These are phyloP conservation scores for Penicillium brevicompactum DNA, from an alignment of 2,329 filamentous ascomycete species.

Conservation along the genomic window DNA sequence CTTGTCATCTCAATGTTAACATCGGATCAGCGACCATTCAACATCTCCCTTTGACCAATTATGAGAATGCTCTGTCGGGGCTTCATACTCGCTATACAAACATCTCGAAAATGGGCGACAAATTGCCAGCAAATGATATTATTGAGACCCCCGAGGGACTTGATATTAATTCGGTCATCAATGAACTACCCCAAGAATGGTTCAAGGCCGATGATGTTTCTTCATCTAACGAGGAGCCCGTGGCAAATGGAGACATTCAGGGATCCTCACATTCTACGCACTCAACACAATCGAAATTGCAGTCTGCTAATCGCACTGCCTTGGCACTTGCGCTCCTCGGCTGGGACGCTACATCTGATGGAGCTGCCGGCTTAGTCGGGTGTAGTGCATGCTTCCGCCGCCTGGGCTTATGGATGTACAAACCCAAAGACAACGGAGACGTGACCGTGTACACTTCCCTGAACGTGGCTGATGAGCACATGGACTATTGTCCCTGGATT, in stretches of 20 bases:
- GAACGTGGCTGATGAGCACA: conserved; percentile 71
- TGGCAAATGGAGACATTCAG: neutral
- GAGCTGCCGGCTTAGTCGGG: conserved; percentile 64
- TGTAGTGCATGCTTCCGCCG: conserved; percentile 87
- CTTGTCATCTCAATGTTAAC: conserved; percentile 23
- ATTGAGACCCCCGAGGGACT: conserved; percentile 36
- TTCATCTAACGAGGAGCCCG: neutral
- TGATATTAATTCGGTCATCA: conserved; percentile 33
- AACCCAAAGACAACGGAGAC: conserved; percentile 64
- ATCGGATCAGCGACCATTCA: conserved; percentile 60
- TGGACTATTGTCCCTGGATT: conserved; percentile 83
- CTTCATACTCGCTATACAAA: conserved; percentile 67
- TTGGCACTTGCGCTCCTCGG: conserved; percentile 71
- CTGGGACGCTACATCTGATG: conserved; percentile 63
- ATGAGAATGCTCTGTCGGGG: conserved; percentile 58
- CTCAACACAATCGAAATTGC: conserved; percentile 12
- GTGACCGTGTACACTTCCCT: conserved; percentile 52
- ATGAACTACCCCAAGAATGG: conserved; percentile 31
- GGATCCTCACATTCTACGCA: conserved; percentile 1
- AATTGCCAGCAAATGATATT: conserved; percentile 35
- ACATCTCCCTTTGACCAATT: conserved; percentile 65
- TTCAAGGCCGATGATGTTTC: conserved; percentile 13
- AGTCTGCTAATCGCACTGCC: conserved; percentile 60
- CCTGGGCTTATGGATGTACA: conserved; percentile 92
- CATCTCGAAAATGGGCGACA: conserved; percentile 41